Evolutionary conservation across 2,329 filamentous ascomycete genomes (phyloP).

Genomic region (Colletotrichum sp.): DNA sequence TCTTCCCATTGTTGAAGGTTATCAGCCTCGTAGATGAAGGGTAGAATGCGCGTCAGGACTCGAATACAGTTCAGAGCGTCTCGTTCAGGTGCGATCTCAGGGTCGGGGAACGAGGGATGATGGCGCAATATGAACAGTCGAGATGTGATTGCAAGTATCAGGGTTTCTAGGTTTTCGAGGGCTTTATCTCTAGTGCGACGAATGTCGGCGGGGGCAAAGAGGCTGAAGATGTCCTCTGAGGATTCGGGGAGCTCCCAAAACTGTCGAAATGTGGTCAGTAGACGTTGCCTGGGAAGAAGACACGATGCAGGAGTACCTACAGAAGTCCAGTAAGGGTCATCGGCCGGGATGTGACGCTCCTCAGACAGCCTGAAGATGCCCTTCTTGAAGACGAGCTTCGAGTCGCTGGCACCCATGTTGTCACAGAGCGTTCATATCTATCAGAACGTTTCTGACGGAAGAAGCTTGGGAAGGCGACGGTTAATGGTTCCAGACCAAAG

Average conservation of each 20-base stretch:
- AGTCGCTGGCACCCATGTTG: conserved; percentile 95
- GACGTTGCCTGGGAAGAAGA: neutral
- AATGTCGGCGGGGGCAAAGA: conserved; percentile 89
- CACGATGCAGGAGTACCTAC: conserved; percentile 56
- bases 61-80: conserved; percentile 96
- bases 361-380: conserved; percentile 97
- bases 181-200: conserved; percentile 85
- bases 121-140: conserved; percentile 83
- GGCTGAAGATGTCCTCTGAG: conserved; percentile 93
- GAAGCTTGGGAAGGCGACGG: conserved; percentile 13
- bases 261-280: conserved; percentile 46
- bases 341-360: conserved; percentile 82
- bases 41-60: conserved; percentile 85
- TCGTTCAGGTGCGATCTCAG: conserved; percentile 80
- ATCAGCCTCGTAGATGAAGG: conserved; percentile 91
- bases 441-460: neutral
- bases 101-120: conserved; percentile 88
- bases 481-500: conserved; percentile 8
- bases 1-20: conserved; percentile 86
- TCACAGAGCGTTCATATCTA: conserved; percentile 16
- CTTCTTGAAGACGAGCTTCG: conserved; percentile 98
- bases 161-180: conserved; percentile 86
- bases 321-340: conserved; percentile 92
- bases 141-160: conserved; percentile 83
- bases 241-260: conserved; percentile 98